phyloP scores from a whole-genome alignment of 805 yeast species.

The Metschnikowia chrysomelidarum region DNA sequence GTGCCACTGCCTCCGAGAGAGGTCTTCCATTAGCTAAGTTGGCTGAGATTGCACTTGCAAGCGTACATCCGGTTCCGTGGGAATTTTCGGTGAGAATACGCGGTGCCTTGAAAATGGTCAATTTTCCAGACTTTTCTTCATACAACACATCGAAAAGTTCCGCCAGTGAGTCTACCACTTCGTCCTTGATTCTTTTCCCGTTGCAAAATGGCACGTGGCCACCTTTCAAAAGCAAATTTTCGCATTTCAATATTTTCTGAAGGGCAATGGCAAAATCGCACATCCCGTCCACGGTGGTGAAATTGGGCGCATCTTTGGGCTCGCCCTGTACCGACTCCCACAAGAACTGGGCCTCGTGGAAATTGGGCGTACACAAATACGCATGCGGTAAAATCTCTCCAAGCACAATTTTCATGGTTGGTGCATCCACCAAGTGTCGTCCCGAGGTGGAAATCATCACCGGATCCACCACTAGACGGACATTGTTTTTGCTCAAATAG shows the following conservation, averaged over 20 bases:
- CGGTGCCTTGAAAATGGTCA: constrained; percentile 47
- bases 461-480: constrained; percentile 68
- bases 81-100: constrained; percentile 51
- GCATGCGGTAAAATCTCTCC: constrained; percentile 49
- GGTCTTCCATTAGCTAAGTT: constrained; percentile 57
- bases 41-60: constrained; percentile 78
- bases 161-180: background rate
- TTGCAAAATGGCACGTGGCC: constrained; percentile 62
- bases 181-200: background rate
- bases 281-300: constrained; percentile 36
- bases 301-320: constrained; percentile 15
- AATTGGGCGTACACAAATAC: constrained; percentile 71
- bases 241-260: constrained; percentile 35
- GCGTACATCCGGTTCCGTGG: constrained; percentile 92
- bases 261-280: constrained; percentile 23
- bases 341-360: constrained; percentile 57
- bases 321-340: constrained; percentile 21
- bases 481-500: constrained; percentile 23
- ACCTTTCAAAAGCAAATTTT: constrained; percentile 69
- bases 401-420: constrained; percentile 45
- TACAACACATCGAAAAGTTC: constrained; percentile 54
- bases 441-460: constrained; percentile 86
- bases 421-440: constrained; percentile 48
- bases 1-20: constrained; percentile 49
- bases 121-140: constrained; percentile 34